Percentiles rank a stretch among this genome's conserved stretches.
Evolutionary conservation across 345 rosid genomes (phyloP).

Genomic region (Camelina laxa): DNA sequence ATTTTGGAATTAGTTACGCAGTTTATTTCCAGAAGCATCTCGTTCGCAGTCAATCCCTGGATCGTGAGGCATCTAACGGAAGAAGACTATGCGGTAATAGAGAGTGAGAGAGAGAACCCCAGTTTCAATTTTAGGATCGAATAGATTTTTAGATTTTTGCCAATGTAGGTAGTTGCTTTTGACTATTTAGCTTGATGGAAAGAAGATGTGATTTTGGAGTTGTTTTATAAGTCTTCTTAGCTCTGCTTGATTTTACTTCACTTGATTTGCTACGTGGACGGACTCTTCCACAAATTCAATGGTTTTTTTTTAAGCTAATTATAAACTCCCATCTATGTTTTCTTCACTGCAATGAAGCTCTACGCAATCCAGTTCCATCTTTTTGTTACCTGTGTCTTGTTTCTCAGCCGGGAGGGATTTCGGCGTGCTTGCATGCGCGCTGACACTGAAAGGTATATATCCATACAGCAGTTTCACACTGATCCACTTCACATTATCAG

Average conservation of each 20-base stretch:
- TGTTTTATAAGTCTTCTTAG: background rate
- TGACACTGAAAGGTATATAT: slow-evolving; percentile 68
- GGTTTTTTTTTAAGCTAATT: background rate
- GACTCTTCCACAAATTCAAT: background rate
- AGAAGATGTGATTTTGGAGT: background rate
- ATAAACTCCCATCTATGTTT: background rate
- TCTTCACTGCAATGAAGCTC: slow-evolving; percentile 53
- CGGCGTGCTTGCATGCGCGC: slow-evolving; percentile 89
- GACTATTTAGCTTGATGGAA: background rate
- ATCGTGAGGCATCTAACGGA: slow-evolving; percentile 73
- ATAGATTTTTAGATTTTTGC: slow-evolving; percentile 2
- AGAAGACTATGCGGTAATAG: slow-evolving; percentile 73
- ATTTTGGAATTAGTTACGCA: slow-evolving; percentile 61
- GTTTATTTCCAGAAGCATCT: slow-evolving; percentile 80
- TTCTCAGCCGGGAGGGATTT: slow-evolving; percentile 93
- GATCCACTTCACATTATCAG: background rate
- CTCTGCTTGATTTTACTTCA: background rate
- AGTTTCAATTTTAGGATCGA: background rate
- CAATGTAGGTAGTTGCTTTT: slow-evolving; percentile 24
- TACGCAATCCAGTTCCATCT: slow-evolving; percentile 85
- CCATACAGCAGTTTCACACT: background rate
- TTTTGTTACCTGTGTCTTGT: slow-evolving; percentile 81
- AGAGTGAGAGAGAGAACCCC: background rate
- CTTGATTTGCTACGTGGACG: background rate
- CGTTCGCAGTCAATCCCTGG: slow-evolving; percentile 86